phyloP scores from a whole-genome alignment of 1,284 basidiomycete species.

The Sporisorium scitamineum region DNA sequence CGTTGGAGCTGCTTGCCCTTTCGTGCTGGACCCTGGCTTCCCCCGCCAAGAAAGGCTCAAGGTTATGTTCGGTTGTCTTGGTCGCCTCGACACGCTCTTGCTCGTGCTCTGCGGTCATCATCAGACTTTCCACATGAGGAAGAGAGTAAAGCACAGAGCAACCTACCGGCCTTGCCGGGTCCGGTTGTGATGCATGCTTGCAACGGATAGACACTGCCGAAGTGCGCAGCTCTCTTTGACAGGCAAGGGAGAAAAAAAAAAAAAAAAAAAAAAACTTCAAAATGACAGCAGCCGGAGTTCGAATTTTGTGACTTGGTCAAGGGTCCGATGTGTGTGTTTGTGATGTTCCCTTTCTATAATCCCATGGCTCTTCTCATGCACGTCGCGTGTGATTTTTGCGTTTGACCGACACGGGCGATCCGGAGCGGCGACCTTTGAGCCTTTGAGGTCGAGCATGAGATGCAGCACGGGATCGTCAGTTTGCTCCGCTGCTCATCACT shows the following conservation, averaged over 20 bases:
- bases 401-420: not conserved
- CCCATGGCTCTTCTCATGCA: constrained; percentile 5
- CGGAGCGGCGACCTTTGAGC: too few species aligned
- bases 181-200: not conserved
- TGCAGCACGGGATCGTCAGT: not conserved
- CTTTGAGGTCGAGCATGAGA: not conserved
- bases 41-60: not conserved
- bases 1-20: too few species aligned
- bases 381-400: not conserved
- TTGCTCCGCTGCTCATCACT: too few species aligned
- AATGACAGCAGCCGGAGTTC: constrained; percentile 29
- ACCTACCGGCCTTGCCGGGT: not conserved
- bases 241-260: too few species aligned
- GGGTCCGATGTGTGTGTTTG: constrained; percentile 3
- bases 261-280: too few species aligned
- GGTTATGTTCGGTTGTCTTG: not conserved
- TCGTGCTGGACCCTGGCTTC: too few species aligned
- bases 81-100: not conserved
- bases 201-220: not conserved
- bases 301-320: constrained; percentile 1
- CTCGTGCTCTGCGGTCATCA: not conserved
- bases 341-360: constrained; percentile 9
- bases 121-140: not conserved
- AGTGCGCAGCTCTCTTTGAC: not conserved
- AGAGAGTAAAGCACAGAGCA: not conserved